Evolutionary conservation across 2,329 filamentous ascomycete genomes (phyloP).

Genomic region (Botrytis medusae): DNA sequence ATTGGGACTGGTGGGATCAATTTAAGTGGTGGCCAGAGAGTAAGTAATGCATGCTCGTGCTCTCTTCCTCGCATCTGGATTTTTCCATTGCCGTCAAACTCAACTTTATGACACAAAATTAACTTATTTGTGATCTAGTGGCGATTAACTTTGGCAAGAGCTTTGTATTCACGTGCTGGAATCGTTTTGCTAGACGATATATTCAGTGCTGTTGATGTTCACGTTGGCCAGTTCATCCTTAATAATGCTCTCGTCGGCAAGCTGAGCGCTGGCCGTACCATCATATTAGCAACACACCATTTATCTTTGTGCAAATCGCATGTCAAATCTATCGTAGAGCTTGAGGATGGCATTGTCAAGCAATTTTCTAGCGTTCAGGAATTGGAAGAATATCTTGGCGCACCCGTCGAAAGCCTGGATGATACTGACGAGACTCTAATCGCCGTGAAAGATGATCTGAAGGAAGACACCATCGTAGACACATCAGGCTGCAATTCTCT

Average conservation of each 20-base stretch:
- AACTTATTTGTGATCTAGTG: slow-evolving; percentile 50
- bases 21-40: slow-evolving; percentile 69
- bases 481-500: not conserved
- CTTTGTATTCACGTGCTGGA: slow-evolving; percentile 73
- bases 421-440: slow-evolving; percentile 5
- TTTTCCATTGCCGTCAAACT: not conserved
- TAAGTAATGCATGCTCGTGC: not conserved
- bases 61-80: not conserved
- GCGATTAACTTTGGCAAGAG: slow-evolving; percentile 74
- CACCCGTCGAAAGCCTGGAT: slow-evolving; percentile 11
- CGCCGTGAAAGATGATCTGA: not conserved
- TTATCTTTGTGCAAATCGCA: slow-evolving; percentile 66
- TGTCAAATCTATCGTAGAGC: slow-evolving; percentile 72
- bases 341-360: slow-evolving; percentile 18
- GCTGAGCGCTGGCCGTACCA: slow-evolving; percentile 64
- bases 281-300: slow-evolving; percentile 79
- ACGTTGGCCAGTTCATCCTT: slow-evolving; percentile 75
- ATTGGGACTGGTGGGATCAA: slow-evolving; percentile 82
- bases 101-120: not conserved
- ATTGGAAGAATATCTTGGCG: slow-evolving; percentile 21
- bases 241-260: slow-evolving; percentile 71
- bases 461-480: not conserved
- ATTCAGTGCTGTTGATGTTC: slow-evolving; percentile 76
- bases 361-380: slow-evolving; percentile 18
- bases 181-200: slow-evolving; percentile 80